These are phyloP conservation scores for Paramecium sexaurelia DNA, from an alignment of 73 alveolate species.

Conservation along the genomic window DNA sequence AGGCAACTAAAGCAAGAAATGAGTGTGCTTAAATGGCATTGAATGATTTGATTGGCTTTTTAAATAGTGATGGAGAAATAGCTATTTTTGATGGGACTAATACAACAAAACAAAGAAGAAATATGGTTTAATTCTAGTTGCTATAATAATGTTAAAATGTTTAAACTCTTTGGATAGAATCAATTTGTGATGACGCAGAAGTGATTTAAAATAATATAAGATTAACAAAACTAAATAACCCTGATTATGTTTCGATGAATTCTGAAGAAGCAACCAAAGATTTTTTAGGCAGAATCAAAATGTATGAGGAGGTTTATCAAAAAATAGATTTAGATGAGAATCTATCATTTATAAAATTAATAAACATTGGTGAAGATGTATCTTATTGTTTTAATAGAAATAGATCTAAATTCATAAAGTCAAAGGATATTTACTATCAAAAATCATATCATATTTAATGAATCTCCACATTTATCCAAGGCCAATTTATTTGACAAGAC, in stretches of 20 bases:
- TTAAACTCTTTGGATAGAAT: constrained; percentile 70
- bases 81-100: constrained; percentile 74
- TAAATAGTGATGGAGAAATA: constrained; percentile 59
- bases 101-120: constrained; percentile 61
- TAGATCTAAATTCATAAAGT: constrained; percentile 38
- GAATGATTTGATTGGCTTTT: constrained; percentile 40
- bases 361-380: constrained; percentile 60
- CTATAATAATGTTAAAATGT: not conserved
- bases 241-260: constrained; percentile 54
- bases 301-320: constrained; percentile 51
- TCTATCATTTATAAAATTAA: constrained; percentile 55
- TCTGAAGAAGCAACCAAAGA: constrained; percentile 57
- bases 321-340: constrained; percentile 11
- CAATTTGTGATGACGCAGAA: constrained; percentile 68
- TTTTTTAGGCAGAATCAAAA: constrained; percentile 55
- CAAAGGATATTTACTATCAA: constrained; percentile 51
- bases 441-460: constrained; percentile 62
- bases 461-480: constrained; percentile 74
- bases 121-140: not conserved
- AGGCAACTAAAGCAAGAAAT: constrained; percentile 41
- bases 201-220: constrained; percentile 62
- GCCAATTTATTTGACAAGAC: constrained; percentile 81
- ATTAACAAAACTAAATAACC: constrained; percentile 53
- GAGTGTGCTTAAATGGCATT: not conserved
- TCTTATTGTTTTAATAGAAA: not conserved